Evolutionary conservation across 768 basidiomycete genomes (phyloP), one percentile per base, ranked within the genome.

Genomic region (Leccinum barrowsii): DNA sequence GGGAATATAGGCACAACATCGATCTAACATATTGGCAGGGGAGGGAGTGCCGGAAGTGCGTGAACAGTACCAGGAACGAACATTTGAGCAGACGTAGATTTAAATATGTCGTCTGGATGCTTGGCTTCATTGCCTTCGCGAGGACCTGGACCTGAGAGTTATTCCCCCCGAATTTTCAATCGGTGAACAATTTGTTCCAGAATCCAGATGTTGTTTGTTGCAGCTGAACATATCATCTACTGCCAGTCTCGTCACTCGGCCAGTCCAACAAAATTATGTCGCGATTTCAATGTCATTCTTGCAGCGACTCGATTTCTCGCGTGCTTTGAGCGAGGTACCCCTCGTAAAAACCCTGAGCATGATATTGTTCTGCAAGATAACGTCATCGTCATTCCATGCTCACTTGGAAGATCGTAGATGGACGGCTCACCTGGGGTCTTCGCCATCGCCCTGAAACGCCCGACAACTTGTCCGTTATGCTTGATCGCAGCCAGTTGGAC

Each of bases 401-500:
- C 4, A n/a, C 17, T 40, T n/a, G 8, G 7, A 17, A 2, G n/a
- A 12, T 32, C 11, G 0, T 12, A 32, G 4, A 40, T 7, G 24
- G 15, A 24, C 10, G 40, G 58, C 78, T 58, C 48, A 85, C 88
- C 78, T 50, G 84, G 75, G 0, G 75, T 80, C 46, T 83, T 80
- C 2, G 83, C 76, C 12, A 74, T 69, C 4, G 82, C 81, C 50
- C 87, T 73, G 65, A 85, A 85, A 15, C 86, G 78, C 7, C 87
- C 90, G 32, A 93, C 78, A 5, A 89, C 78, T 52, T 83, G 80
- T 30, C 87, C 76, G 66, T 93, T 90, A 63, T 92, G 85, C 32
- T 80, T 74, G 42, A 92, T 87, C 1, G 90, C 88, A 5, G 88
- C 86, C 0, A 89, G 71, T 65, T 94, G 92, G 0, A 84, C 83